Conservation (phyloP, 805 yeast genomes). For the Candida coleopterorum region DNA sequence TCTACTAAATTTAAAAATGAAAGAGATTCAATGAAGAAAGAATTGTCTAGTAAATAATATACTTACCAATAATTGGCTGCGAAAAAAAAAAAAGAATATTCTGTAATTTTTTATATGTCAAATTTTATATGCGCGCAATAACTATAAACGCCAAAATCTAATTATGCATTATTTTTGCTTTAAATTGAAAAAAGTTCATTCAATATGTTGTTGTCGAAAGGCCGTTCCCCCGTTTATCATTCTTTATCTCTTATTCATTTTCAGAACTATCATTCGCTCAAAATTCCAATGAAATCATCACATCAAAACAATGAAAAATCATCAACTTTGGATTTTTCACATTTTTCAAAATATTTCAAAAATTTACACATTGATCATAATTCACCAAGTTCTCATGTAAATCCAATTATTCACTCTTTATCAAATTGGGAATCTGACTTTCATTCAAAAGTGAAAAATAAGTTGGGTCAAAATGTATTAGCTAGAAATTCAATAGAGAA, state of each 20-base stretch:
- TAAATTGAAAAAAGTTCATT: no score
- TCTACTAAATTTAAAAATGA: constrained; percentile 47
- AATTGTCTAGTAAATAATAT: no score
- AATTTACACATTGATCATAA: constrained; percentile 1
- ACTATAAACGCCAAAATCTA: no score
- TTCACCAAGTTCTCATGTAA: constrained; percentile 2
- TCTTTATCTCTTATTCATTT: no score
- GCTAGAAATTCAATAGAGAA: constrained; percentile 42
- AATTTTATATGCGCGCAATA: no score
- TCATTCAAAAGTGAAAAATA: constrained; percentile 44
- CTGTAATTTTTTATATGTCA: no score
- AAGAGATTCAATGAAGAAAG: constrained; percentile 19
- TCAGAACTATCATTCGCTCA: no score
- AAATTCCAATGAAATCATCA: neutral
- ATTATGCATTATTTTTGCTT: no score
- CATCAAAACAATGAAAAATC: constrained; percentile 2
- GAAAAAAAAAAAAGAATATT: no score
- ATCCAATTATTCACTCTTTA: constrained; percentile 30
- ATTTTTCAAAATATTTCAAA: constrained; percentile 5
- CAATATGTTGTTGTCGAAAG: no score
- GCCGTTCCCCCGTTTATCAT: no score
- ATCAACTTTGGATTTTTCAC: neutral
- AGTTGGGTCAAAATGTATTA: constrained; percentile 50
- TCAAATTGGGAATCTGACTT: constrained; percentile 44
- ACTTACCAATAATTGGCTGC: no score